These are phyloP conservation scores for Crepidotus variabilis DNA, from an alignment of 768 basidiomycete genomes.

Conservation along the genomic window DNA sequence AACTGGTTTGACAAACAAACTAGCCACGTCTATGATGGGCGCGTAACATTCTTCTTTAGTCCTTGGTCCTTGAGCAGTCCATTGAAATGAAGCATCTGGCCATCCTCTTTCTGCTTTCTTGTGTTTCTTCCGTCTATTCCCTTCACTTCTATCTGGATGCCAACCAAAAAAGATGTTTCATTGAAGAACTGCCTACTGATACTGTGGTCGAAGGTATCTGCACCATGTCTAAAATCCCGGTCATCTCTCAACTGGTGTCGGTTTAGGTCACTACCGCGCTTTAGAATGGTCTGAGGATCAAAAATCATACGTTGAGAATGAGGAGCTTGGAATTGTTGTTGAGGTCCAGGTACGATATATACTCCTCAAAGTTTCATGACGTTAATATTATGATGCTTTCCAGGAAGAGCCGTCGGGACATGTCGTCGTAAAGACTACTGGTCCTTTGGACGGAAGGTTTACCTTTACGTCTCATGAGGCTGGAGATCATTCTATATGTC, in stretches of 20 bases:
- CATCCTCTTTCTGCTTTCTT: conserved; percentile 25
- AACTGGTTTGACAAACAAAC: not conserved
- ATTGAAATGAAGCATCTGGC: conserved; percentile 24
- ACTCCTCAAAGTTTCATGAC: not conserved
- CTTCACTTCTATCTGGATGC: conserved; percentile 98
- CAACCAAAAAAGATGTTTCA: conserved; percentile 90
- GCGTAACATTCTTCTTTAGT: not conserved
- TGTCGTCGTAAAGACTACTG: conserved; percentile 83
- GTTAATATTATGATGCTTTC: not conserved
- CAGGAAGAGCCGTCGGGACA: conserved; percentile 88
- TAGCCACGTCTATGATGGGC: conserved; percentile 14
- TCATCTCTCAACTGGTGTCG: not conserved
- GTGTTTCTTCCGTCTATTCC: conserved; percentile 54
- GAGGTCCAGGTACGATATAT: conserved; percentile 68
- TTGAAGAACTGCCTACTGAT: conserved; percentile 92
- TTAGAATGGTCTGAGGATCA: conserved; percentile 82
- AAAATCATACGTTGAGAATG: conserved; percentile 67
- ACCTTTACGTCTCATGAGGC: conserved; percentile 97
- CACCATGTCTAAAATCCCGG: not conserved
- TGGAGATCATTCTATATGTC: conserved; percentile 96
- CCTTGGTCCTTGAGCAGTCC: conserved; percentile 2
- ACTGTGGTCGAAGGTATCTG: conserved; percentile 91
- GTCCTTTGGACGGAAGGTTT: conserved; percentile 86
- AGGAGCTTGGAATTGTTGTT: conserved; percentile 83
- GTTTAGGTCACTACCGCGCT: conserved; percentile 84